A percentile compares a stretch with the other conserved stretches of the same genome.
These are phyloP conservation scores for Pseudonitzschia pungens DNA, from an alignment of 108 stramenopile genomes.

Conservation along the genomic window DNA sequence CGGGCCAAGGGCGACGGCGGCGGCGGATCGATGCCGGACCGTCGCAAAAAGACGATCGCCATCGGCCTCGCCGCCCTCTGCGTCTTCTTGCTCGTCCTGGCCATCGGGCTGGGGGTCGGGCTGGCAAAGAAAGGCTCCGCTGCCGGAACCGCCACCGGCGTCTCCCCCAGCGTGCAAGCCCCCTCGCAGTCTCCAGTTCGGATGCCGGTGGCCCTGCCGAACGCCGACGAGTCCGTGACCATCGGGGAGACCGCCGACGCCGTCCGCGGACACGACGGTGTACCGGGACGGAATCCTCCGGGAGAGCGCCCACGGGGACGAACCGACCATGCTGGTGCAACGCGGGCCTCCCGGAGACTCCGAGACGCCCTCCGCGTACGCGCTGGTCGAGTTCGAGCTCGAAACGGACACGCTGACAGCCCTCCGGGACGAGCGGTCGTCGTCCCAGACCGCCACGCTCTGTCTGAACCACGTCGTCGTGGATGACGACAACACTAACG, in stretches of 20 bases:
- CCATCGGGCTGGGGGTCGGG: neutral
- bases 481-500: too few species aligned
- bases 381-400: conserved; percentile 13
- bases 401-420: too few species aligned
- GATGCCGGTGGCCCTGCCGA: neutral
- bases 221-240: neutral
- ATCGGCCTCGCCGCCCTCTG: neutral
- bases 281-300: conserved; percentile 1
- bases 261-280: conserved; percentile 1
- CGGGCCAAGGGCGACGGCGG: neutral
- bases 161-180: too few species aligned
- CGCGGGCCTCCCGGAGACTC: conserved; percentile 3
- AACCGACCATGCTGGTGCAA: conserved; percentile 10
- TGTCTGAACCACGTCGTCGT: conserved; percentile 1
- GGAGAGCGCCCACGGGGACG: neutral
- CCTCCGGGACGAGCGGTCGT: neutral
- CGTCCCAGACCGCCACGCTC: neutral
- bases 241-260: neutral
- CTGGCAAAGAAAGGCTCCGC: neutral
- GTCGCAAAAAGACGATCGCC: neutral
- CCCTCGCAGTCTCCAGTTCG: neutral
- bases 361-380: conserved; percentile 5
- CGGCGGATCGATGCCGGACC: neutral
- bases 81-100: neutral
- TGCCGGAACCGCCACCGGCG: neutral